These are phyloP conservation scores for Leucocoprinus leucothites DNA, from an alignment of 768 basidiomycete genomes.

Conservation along the genomic window DNA sequence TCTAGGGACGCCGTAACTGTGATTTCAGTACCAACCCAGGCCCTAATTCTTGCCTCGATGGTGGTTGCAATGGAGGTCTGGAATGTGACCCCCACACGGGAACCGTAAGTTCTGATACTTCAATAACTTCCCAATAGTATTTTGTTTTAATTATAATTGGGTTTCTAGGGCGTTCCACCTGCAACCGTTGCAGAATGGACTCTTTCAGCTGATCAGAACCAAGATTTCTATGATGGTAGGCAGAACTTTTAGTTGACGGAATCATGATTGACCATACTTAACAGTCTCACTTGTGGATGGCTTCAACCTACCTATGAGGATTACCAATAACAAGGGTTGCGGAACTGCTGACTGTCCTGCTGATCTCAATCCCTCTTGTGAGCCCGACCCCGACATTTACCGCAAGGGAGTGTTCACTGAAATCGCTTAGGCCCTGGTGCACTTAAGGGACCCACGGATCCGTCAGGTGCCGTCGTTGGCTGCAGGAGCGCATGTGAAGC, in stretches of 20 bases:
- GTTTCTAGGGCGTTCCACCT: slow-evolving; percentile 48
- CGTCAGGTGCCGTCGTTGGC: slow-evolving; percentile 44
- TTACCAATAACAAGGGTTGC: slow-evolving; percentile 48
- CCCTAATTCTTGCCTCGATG: slow-evolving; percentile 50
- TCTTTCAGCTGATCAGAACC: slow-evolving; percentile 34
- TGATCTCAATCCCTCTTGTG: slow-evolving; percentile 54
- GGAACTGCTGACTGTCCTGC: slow-evolving; percentile 45
- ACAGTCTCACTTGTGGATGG: slow-evolving; percentile 59
- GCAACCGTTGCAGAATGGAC: slow-evolving; percentile 68
- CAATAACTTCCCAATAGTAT: not conserved
- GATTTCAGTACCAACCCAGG: slow-evolving; percentile 46
- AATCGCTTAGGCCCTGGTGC: slow-evolving; percentile 33
- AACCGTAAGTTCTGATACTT: slow-evolving; percentile 29
- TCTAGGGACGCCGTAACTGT: slow-evolving; percentile 55
- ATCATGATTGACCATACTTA: not conserved
- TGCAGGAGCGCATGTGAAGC: slow-evolving; percentile 50
- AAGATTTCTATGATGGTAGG: slow-evolving; percentile 59
- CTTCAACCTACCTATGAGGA: slow-evolving; percentile 52
- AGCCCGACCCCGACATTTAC: not conserved
- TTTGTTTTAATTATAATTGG: too few species aligned
- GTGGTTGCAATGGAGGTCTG: slow-evolving; percentile 65
- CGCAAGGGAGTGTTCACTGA: not conserved
- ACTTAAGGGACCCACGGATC: slow-evolving; percentile 45
- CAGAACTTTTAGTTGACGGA: not conserved
- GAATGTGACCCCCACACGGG: slow-evolving; percentile 44